Percentiles rank a stretch among this genome's conserved stretches.
These are phyloP conservation scores for Populus tremula DNA, from an alignment of 345 rosid genomes.

Conservation along the genomic window DNA sequence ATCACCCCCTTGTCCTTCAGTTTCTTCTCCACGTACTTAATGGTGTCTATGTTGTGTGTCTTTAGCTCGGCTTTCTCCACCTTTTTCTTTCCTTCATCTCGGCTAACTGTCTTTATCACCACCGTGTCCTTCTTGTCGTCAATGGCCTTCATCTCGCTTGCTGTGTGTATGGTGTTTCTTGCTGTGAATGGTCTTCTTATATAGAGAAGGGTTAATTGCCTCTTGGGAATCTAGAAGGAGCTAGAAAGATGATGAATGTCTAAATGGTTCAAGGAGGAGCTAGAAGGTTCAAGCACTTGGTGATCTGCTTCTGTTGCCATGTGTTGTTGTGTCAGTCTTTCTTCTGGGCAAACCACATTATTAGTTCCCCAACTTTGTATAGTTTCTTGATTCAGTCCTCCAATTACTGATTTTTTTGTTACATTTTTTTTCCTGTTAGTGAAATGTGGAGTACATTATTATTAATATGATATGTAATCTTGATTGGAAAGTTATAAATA, in stretches of 20 bases:
- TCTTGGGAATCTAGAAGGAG: conserved; percentile 5
- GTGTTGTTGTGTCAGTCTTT: background rate
- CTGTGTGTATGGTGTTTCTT: background rate
- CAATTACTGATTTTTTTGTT: too few relatives aligned
- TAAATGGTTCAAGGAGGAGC: background rate
- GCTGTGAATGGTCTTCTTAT: too few relatives aligned
- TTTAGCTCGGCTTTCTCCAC: conserved; percentile 45
- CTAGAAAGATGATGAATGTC: conserved; percentile 15
- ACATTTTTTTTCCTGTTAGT: too few relatives aligned
- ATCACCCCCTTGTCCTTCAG: conserved; percentile 62
- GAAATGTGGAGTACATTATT: too few relatives aligned
- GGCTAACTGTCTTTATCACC: conserved; percentile 42
- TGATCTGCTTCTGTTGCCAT: background rate
- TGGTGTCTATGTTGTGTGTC: conserved; percentile 51
- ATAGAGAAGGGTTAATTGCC: background rate
- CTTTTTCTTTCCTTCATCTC: conserved; percentile 43
- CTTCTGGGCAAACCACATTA: too few relatives aligned
- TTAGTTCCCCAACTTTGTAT: too few relatives aligned
- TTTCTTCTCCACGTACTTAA: conserved; percentile 63
- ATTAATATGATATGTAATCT: too few relatives aligned
- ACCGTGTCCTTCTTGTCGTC: conserved; percentile 46
- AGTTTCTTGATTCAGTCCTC: too few relatives aligned
- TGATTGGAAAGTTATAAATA: too few relatives aligned
- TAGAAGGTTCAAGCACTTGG: conserved; percentile 21
- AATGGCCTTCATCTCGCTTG: conserved; percentile 30